Conservation (phyloP, 2,329 filamentous ascomycete genomes). For the Cadophora gregata region DNA sequence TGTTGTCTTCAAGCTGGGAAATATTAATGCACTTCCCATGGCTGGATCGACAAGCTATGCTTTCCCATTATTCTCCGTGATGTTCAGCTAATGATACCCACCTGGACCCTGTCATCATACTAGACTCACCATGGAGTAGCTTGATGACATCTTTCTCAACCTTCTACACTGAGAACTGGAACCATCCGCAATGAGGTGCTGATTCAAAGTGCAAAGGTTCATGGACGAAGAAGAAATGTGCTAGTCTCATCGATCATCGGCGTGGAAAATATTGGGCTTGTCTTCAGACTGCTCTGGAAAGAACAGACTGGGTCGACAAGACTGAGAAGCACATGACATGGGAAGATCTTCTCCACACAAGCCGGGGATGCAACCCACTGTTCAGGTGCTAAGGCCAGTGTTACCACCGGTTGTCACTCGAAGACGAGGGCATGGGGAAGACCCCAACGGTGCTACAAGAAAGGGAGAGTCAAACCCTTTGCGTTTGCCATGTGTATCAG, state of each 20-base stretch:
- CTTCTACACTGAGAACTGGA: not conserved
- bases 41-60: constrained; percentile 9
- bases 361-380: constrained; percentile 2
- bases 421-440: not conserved
- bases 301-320: constrained; percentile 4
- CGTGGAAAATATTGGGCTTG: not conserved
- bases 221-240: not conserved
- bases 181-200: not conserved
- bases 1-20: constrained; percentile 1
- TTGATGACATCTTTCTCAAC: not conserved
- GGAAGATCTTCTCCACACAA: constrained; percentile 18
- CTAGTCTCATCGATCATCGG: constrained; percentile 11
- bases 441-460: constrained; percentile 4
- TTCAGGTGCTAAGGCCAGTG: constrained; percentile 8
- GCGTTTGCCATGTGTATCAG: too few species aligned
- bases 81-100: not conserved
- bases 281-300: not conserved
- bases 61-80: constrained; percentile 10
- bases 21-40: constrained; percentile 22
- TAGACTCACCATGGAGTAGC: not conserved
- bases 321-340: constrained; percentile 13
- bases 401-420: constrained; percentile 2
- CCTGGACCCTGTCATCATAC: constrained; percentile 3
- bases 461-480: not conserved
- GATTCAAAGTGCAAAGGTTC: constrained; percentile 13